These are phyloP conservation scores for Colletotrichum simmondsii DNA, from an alignment of 2,329 filamentous ascomycete species.

Conservation along the genomic window DNA sequence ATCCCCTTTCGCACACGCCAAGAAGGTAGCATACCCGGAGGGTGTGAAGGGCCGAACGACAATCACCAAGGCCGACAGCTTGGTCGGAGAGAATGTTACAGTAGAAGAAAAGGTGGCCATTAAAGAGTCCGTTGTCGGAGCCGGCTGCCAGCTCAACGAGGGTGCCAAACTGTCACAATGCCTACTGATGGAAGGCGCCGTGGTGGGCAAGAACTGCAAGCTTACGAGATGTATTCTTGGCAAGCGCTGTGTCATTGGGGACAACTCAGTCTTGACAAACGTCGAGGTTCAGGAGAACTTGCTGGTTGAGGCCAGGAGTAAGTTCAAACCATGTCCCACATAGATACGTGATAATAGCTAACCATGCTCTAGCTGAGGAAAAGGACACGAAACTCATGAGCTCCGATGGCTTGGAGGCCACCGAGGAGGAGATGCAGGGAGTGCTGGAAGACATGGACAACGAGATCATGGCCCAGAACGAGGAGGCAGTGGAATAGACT, in stretches of 20 bases:
- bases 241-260: conserved; percentile 83
- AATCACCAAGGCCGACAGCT: conserved; percentile 82
- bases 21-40: conserved; percentile 86
- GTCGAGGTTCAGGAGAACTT: conserved; percentile 94
- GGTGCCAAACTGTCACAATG: conserved; percentile 91
- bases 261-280: conserved; percentile 81
- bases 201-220: conserved; percentile 85
- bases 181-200: conserved; percentile 90
- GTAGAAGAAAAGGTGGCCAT: conserved; percentile 92
- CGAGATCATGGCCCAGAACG: conserved; percentile 44
- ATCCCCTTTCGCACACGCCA: conserved; percentile 80
- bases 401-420: conserved; percentile 73
- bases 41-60: conserved; percentile 84
- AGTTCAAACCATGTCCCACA: conserved; percentile 46
- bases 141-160: conserved; percentile 85
- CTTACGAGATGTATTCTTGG: conserved; percentile 90
- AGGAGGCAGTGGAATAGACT: conserved; percentile 28
- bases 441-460: conserved; percentile 57
- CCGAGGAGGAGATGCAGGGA: conserved; percentile 69
- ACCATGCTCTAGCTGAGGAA: conserved; percentile 65
- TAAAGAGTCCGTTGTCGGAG: conserved; percentile 90
- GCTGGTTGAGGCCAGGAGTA: conserved; percentile 82
- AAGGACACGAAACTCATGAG: conserved; percentile 76
- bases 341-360: conserved; percentile 34
- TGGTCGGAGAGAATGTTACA: conserved; percentile 89